Conservation (phyloP, 495 filamentous ascomycete species). For the Xylaria cubensis region DNA sequence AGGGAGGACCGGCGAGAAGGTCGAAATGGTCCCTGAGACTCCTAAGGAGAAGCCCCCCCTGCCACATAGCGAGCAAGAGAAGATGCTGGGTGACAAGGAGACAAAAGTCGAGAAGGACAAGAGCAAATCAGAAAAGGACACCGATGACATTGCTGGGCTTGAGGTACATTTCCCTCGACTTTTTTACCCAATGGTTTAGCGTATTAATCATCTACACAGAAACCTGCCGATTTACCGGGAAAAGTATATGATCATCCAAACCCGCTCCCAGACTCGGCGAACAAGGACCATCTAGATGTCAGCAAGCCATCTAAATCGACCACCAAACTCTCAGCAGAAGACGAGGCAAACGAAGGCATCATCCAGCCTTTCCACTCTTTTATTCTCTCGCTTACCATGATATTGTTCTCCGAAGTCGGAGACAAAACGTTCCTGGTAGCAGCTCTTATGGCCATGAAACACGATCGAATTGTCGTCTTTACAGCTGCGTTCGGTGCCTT, state of each 20-base stretch:
- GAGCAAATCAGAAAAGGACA: conserved; percentile 48
- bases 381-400: conserved; percentile 93
- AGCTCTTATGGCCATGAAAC: conserved; percentile 98
- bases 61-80: conserved; percentile 78
- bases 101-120: conserved; percentile 46
- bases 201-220: conserved; percentile 56
- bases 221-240: conserved; percentile 79
- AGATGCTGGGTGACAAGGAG: conserved; percentile 49
- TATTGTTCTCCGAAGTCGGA: conserved; percentile 94
- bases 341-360: conserved; percentile 64
- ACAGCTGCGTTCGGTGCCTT: conserved; percentile 90
- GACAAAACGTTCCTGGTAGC: conserved; percentile 99
- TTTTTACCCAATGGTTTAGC: conserved; percentile 1
- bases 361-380: conserved; percentile 91
- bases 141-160: conserved; percentile 62
- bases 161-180: conserved; percentile 61
- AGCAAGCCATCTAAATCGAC: conserved; percentile 54
- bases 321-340: conserved; percentile 37
- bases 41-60: conserved; percentile 86
- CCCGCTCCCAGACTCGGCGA: conserved; percentile 71
- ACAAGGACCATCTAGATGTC: conserved; percentile 72
- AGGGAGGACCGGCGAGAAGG: conserved; percentile 62
- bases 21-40: conserved; percentile 76
- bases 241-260: conserved; percentile 80
- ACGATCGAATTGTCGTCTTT: conserved; percentile 91